A percentile compares a stretch with the other conserved stretches of the same genome.
These are phyloP conservation scores for Talaromyces thailandensis DNA, from an alignment of 495 filamentous ascomycete genomes.

Conservation along the genomic window DNA sequence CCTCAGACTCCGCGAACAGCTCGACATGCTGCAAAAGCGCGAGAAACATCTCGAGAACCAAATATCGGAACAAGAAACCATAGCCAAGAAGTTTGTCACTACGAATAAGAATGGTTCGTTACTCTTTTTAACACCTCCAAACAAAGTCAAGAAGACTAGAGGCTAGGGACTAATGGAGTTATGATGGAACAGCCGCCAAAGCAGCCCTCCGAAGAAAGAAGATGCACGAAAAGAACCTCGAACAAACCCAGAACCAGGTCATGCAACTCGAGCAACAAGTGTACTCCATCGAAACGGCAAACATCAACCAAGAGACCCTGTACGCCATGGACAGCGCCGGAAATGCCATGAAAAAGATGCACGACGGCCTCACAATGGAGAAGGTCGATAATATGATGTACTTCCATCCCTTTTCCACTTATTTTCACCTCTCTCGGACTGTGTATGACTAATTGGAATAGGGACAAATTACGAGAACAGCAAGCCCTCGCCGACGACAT, in stretches of 20 bases:
- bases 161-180: neutral
- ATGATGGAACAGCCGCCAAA: slow-evolving; percentile 60
- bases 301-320: slow-evolving; percentile 96
- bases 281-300: slow-evolving; percentile 92
- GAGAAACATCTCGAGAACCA: slow-evolving; percentile 84
- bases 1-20: slow-evolving; percentile 72
- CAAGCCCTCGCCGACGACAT: slow-evolving; percentile 92
- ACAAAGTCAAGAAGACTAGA: too few species aligned
- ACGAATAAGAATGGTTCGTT: slow-evolving; percentile 93
- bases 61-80: slow-evolving; percentile 85
- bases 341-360: slow-evolving; percentile 84
- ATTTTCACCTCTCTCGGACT: neutral
- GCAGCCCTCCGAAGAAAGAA: slow-evolving; percentile 93
- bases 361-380: slow-evolving; percentile 80
- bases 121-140: too few species aligned
- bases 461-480: slow-evolving; percentile 89
- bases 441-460: slow-evolving; percentile 18
- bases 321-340: slow-evolving; percentile 87
- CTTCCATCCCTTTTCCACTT: slow-evolving; percentile 26
- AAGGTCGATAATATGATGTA: slow-evolving; percentile 94
- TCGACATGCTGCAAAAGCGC: slow-evolving; percentile 96
- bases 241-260: slow-evolving; percentile 84
- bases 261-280: slow-evolving; percentile 90
- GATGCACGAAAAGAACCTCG: slow-evolving; percentile 78
- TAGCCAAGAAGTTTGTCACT: slow-evolving; percentile 83